Conservation (phyloP, 2,329 filamentous ascomycete species). For the Gnomoniopsis sp. region DNA sequence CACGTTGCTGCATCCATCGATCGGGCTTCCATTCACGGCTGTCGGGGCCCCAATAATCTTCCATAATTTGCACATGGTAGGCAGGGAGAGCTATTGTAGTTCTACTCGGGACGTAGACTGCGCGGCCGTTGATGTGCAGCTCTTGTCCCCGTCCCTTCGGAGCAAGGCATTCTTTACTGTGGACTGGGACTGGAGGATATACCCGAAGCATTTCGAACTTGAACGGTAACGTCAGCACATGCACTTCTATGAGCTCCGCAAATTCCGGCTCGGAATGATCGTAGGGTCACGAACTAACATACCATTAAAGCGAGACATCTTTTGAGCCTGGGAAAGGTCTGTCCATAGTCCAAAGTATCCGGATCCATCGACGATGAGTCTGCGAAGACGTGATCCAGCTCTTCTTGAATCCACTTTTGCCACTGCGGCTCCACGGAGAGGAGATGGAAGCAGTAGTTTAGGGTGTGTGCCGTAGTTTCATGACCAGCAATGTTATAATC, state of each 20-base stretch:
- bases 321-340: conserved; percentile 3
- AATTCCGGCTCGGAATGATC: no score
- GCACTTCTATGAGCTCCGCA: no score
- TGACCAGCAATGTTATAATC: conserved; percentile 5
- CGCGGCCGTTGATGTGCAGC: neutral
- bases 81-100: neutral
- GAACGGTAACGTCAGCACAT: neutral
- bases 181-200: neutral
- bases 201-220: conserved; percentile 8
- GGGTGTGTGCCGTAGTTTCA: conserved; percentile 3
- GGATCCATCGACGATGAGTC: neutral
- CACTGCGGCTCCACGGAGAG: neutral
- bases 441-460: conserved; percentile 8
- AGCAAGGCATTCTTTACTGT: neutral
- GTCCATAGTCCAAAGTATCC: neutral
- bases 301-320: conserved; percentile 7
- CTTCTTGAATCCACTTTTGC: conserved; percentile 5
- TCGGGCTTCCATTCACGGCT: neutral
- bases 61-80: neutral
- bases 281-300: neutral
- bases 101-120: neutral
- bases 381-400: conserved; percentile 3
- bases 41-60: conserved; percentile 5
- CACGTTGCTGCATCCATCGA: neutral
- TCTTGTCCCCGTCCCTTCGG: neutral